Conservation (phyloP, 2,329 filamentous ascomycete genomes). For the Whalleya microplaca region DNA sequence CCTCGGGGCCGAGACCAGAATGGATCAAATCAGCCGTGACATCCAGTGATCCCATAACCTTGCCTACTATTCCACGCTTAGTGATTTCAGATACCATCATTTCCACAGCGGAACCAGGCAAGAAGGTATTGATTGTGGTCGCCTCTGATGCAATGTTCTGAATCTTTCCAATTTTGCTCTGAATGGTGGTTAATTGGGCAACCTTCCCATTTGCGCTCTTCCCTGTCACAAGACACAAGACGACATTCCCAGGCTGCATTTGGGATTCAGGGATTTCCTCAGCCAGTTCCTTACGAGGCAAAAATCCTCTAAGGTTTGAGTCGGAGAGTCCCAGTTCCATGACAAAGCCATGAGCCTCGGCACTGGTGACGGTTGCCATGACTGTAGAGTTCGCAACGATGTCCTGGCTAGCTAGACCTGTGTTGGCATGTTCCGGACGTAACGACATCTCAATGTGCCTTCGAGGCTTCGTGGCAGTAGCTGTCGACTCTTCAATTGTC, state of each 20-base stretch:
- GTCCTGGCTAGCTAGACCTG: constrained; percentile 71
- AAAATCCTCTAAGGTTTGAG: constrained; percentile 74
- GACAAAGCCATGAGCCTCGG: constrained; percentile 93
- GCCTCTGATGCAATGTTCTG: constrained; percentile 72
- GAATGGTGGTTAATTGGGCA: constrained; percentile 79
- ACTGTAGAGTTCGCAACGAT: constrained; percentile 76
- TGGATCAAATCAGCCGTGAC: constrained; percentile 90
- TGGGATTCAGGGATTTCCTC: constrained; percentile 64
- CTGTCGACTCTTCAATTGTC: constrained; percentile 67
- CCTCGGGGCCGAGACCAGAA: constrained; percentile 74
- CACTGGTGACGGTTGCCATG: constrained; percentile 85
- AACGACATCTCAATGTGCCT: constrained; percentile 87
- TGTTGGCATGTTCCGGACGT: constrained; percentile 77
- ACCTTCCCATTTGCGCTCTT: constrained; percentile 80
- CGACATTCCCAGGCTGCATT: constrained; percentile 80
- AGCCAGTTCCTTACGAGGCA: constrained; percentile 82
- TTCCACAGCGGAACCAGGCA: constrained; percentile 90
- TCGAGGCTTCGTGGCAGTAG: constrained; percentile 64
- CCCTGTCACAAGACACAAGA: constrained; percentile 80
- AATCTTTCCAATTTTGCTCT: constrained; percentile 68
- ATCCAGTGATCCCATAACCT: constrained; percentile 89
- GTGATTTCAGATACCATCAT: constrained; percentile 79
- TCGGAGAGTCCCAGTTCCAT: constrained; percentile 86
- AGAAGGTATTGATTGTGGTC: constrained; percentile 84
- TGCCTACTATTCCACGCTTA: constrained; percentile 77